Evolutionary conservation across 805 yeast genomes (phyloP), one percentile per base, ranked within the genome.

Genomic region (Saturnispora saitoi): DNA sequence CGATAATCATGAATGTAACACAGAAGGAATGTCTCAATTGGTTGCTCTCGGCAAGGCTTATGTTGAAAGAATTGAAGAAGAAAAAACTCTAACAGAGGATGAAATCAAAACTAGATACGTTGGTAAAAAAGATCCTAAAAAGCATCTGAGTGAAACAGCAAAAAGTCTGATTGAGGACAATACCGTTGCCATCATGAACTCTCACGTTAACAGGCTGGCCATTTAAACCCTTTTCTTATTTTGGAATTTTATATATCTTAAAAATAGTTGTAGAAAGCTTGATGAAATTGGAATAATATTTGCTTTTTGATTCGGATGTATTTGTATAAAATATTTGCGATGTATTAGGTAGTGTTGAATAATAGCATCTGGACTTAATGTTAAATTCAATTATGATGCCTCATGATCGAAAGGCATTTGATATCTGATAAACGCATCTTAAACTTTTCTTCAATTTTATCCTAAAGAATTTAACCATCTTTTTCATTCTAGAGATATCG

Each of bases 41-140:
- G 96, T 90, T 45, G 86, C 81, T 66, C 84, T 93, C 55, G 96
- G 98, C 12, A 83, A 82, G 57, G 85, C 81, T 56, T 93, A 93
- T 66, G 87, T 91, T 32, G 83, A 83, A 63, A 79, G 98, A 63
- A 90, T 95, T 45, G 77, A 83, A 57, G 98, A 95, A 67, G 99
- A 93, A 65, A 85, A 84, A 64, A 95, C 86, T 55, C 72, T 93
- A 56, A 72, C 80, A 42, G 95, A 86, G 59, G 96, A 87, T 37
- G 93, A 90, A 66, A 76, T 91, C 57, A 88, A 87, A 67, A 91
- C 96, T 7, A 81, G 99, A 64, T 95, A 91, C 62, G 97, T 93
- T 32, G 99, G 99, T 58, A 90, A 88, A 65, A 97, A 91, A 69
- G 99, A 93, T 67, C 99, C 99, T 38, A 93, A 95, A 80, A 93